Evolutionary conservation across 148 eudicot genomes (phyloP).

Genomic region (Chenopodium album): DNA sequence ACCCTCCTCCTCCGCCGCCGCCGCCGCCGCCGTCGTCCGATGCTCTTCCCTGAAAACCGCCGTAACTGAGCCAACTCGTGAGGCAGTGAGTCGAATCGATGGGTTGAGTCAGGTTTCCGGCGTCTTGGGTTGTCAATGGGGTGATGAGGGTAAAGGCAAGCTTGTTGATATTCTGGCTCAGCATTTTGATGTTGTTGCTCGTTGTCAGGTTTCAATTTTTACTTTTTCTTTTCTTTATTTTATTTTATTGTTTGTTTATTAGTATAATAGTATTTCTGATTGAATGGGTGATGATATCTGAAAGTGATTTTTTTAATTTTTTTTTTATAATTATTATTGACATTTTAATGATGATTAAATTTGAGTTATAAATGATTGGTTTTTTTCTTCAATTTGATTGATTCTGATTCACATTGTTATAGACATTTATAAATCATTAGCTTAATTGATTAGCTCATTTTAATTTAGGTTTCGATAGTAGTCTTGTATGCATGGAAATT

Average conservation of each 20-base stretch:
- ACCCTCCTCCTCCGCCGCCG: slow-evolving; percentile 10
- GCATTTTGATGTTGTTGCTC: slow-evolving; percentile 88
- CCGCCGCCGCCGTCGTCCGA: slow-evolving; percentile 19
- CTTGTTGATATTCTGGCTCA: slow-evolving; percentile 81
- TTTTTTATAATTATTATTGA: too few species aligned
- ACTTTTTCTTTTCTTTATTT: not conserved
- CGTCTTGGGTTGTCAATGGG: slow-evolving; percentile 91
- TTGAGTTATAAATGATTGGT: too few species aligned
- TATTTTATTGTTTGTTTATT: not conserved
- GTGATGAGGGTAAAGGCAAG: slow-evolving; percentile 93
- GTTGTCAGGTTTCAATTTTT: slow-evolving; percentile 65
- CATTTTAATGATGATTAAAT: too few species aligned
- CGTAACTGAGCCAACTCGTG: slow-evolving; percentile 31
- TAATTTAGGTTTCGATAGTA: too few species aligned
- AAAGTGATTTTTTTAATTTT: too few species aligned
- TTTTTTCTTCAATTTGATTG: too few species aligned
- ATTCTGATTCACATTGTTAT: too few species aligned
- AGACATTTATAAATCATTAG: not conserved
- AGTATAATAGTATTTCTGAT: not conserved
- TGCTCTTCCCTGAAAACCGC: slow-evolving; percentile 18
- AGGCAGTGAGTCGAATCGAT: slow-evolving; percentile 47
- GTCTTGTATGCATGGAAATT: too few species aligned
- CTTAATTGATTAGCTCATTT: not conserved
- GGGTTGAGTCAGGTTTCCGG: slow-evolving; percentile 84
- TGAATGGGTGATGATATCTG: too few species aligned